phyloP scores from a whole-genome alignment of 768 basidiomycete species.

The Harrya chromipes region DNA sequence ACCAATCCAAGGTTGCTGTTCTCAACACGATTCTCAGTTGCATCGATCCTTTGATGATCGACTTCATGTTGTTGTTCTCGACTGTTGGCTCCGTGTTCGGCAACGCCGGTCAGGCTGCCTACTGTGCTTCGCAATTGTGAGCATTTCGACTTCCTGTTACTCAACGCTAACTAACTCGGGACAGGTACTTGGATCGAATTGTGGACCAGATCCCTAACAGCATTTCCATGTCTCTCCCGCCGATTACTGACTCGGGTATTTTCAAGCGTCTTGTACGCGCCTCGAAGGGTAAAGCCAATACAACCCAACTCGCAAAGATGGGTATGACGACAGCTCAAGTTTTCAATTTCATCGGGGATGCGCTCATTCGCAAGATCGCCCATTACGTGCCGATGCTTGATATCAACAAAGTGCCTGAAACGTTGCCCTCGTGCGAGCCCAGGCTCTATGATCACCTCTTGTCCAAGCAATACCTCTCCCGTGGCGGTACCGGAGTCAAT shows the following conservation, averaged over 20 bases:
- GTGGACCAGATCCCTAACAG: slow-evolving; percentile 29
- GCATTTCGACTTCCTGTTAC: neutral
- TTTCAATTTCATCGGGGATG: slow-evolving; percentile 32
- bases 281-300: slow-evolving; percentile 28
- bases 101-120: slow-evolving; percentile 23
- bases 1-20: slow-evolving; percentile 22
- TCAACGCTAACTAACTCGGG: neutral
- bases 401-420: slow-evolving; percentile 22
- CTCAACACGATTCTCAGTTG: slow-evolving; percentile 17
- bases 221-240: slow-evolving; percentile 34
- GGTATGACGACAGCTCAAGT: slow-evolving; percentile 33
- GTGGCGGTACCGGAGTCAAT: slow-evolving; percentile 5
- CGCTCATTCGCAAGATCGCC: slow-evolving; percentile 25
- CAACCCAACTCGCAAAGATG: slow-evolving; percentile 27
- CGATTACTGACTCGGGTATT: slow-evolving; percentile 34
- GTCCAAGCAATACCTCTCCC: slow-evolving; percentile 20
- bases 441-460: slow-evolving; percentile 27
- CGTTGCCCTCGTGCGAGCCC: slow-evolving; percentile 27
- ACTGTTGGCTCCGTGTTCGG: slow-evolving; percentile 35
- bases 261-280: slow-evolving; percentile 31
- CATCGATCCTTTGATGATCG: slow-evolving; percentile 18
- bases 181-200: slow-evolving; percentile 33
- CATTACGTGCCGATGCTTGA: slow-evolving; percentile 32
- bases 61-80: slow-evolving; percentile 35
- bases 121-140: slow-evolving; percentile 22